Percentiles rank a stretch among this genome's conserved stretches.
Evolutionary conservation across 1,139 yeast genomes (phyloP).

Genomic region (Saccharomyces pastorianus): DNA sequence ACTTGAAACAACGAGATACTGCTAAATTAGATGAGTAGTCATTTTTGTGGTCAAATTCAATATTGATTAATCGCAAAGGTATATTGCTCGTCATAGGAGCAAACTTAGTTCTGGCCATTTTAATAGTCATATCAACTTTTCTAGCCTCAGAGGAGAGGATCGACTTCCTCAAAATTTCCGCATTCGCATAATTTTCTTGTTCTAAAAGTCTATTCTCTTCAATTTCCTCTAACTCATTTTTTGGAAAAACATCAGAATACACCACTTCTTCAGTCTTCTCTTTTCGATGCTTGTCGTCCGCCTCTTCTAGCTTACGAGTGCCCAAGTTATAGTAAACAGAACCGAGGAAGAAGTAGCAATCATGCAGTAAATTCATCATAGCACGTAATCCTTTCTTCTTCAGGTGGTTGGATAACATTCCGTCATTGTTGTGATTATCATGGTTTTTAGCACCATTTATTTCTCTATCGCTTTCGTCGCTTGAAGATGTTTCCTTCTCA

Average conservation of each 20-base stretch:
- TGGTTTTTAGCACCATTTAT: background rate
- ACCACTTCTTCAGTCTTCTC: background rate
- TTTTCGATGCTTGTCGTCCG: slow-evolving; percentile 19
- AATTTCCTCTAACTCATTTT: slow-evolving; percentile 17
- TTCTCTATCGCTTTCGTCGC: background rate
- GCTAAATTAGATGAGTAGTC: slow-evolving; percentile 20
- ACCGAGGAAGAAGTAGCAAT: slow-evolving; percentile 70
- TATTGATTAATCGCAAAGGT: slow-evolving; percentile 16
- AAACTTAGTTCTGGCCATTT: slow-evolving; percentile 17
- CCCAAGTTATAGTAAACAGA: slow-evolving; percentile 54
- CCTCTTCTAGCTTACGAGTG: slow-evolving; percentile 23
- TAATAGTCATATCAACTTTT: slow-evolving; percentile 23
- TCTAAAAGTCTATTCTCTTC: slow-evolving; percentile 34
- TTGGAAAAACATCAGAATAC: slow-evolving; percentile 14
- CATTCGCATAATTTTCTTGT: slow-evolving; percentile 46
- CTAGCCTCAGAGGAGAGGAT: slow-evolving; percentile 21
- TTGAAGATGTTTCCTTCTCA: slow-evolving; percentile 16
- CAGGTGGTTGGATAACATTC: slow-evolving; percentile 13
- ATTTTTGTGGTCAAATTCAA: slow-evolving; percentile 11
- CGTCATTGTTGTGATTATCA: slow-evolving; percentile 11
- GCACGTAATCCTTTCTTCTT: slow-evolving; percentile 16
- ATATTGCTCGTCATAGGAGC: slow-evolving; percentile 13
- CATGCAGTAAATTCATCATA: slow-evolving; percentile 51
- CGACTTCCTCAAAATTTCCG: slow-evolving; percentile 56
- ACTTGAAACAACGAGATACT: slow-evolving; percentile 17